Evolutionary conservation across 768 basidiomycete species (phyloP).

Genomic region (Rickenella mellea): DNA sequence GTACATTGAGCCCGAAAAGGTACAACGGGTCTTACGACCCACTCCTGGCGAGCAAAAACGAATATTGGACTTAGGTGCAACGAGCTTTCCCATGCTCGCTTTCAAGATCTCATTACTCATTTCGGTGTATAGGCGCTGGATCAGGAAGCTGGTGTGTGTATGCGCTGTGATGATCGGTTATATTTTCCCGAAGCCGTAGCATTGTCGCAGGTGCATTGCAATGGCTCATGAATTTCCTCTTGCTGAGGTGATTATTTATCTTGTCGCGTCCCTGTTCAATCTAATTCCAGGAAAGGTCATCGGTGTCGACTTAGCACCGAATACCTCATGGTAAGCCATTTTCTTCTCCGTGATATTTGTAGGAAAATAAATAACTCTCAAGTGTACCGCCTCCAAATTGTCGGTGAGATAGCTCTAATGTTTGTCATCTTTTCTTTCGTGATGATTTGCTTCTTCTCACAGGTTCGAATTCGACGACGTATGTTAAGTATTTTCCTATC

Average conservation of each 20-base stretch:
- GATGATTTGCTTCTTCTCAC: background rate
- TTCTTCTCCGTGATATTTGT: background rate
- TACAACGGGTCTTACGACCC: background rate
- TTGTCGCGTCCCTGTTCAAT: background rate
- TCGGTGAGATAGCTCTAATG: background rate
- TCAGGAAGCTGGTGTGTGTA: too few relatives aligned
- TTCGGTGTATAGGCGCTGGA: background rate
- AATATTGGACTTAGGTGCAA: background rate
- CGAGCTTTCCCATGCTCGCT: background rate
- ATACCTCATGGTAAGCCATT: background rate
- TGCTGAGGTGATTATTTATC: background rate
- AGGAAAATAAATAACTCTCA: background rate
- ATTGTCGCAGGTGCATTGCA: background rate
- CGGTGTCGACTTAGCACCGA: background rate
- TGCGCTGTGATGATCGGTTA: too few relatives aligned
- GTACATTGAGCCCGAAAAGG: background rate
- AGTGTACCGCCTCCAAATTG: background rate
- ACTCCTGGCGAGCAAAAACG: background rate
- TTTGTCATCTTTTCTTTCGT: background rate
- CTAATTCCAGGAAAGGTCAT: background rate
- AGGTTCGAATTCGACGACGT: slow-evolving; percentile 1
- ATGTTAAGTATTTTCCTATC: background rate
- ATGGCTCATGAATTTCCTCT: background rate
- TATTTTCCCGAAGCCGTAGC: too few relatives aligned
- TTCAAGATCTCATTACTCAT: background rate